A percentile compares a stretch with the other conserved stretches of the same genome.
Evolutionary conservation across 192 early-diverging fungal species (phyloP).

Genomic region (Coemansia erecta): DNA sequence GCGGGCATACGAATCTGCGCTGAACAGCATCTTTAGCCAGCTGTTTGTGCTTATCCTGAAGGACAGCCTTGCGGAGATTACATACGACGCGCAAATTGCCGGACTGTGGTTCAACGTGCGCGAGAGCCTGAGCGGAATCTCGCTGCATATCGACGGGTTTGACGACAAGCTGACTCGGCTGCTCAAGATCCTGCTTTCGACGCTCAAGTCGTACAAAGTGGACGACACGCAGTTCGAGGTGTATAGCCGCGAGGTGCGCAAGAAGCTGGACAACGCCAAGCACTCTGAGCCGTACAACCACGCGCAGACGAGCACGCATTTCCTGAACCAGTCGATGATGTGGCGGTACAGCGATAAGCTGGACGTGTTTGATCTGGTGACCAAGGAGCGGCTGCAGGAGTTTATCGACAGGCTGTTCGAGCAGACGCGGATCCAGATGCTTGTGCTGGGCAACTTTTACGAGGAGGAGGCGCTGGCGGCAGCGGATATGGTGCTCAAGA

Average conservation of each 20-base stretch:
- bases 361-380: constrained; percentile 66
- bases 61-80: constrained; percentile 81
- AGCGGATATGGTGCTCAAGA: constrained; percentile 57
- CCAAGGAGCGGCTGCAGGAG: constrained; percentile 65
- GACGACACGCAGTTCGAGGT: constrained; percentile 72
- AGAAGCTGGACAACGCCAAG: constrained; percentile 75
- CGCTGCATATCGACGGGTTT: constrained; percentile 75
- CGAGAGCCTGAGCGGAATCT: constrained; percentile 68
- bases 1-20: constrained; percentile 72
- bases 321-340: constrained; percentile 73
- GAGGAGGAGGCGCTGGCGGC: constrained; percentile 66
- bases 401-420: constrained; percentile 76
- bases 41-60: constrained; percentile 78
- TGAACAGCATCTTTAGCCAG: constrained; percentile 64
- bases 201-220: constrained; percentile 64
- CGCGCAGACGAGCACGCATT: constrained; percentile 70
- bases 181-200: constrained; percentile 66
- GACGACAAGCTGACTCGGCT: constrained; percentile 81
- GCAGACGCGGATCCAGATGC: constrained; percentile 69
- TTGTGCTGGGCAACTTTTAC: constrained; percentile 85
- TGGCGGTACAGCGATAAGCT: constrained; percentile 82
- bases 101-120: constrained; percentile 78
- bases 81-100: constrained; percentile 88
- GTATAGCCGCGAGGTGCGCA: constrained; percentile 74
- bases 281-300: constrained; percentile 79